Conservation (phyloP, 192 early-diverging fungal species). For the Dissophora ornata region DNA sequence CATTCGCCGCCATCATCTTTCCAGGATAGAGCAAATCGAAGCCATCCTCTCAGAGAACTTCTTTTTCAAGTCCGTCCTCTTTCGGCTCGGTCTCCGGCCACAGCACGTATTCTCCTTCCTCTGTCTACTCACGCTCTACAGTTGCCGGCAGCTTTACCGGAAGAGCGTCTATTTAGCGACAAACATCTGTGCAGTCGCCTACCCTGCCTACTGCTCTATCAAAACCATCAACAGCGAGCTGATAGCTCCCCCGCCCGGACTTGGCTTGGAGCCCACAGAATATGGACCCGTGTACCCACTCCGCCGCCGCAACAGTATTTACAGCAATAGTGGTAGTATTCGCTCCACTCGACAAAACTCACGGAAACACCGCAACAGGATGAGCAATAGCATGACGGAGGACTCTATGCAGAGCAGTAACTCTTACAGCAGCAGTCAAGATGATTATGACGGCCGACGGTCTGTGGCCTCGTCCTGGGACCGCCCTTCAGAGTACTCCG, state of each 20-base stretch:
- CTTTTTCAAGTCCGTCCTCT: slow-evolving; percentile 37
- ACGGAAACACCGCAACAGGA: slow-evolving; percentile 9
- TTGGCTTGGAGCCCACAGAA: slow-evolving; percentile 39
- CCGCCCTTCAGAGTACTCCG: slow-evolving; percentile 43
- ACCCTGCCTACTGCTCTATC: slow-evolving; percentile 62
- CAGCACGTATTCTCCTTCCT: slow-evolving; percentile 51
- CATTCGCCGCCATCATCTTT: slow-evolving; percentile 53
- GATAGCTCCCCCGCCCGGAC: slow-evolving; percentile 23
- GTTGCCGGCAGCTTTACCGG: slow-evolving; percentile 50
- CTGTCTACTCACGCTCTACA: slow-evolving; percentile 26
- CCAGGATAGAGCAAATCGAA: slow-evolving; percentile 45
- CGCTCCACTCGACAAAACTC: slow-evolving; percentile 7
- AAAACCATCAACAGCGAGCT: slow-evolving; percentile 55
- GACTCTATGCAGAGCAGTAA: slow-evolving; percentile 32
- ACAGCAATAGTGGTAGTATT: slow-evolving; percentile 12
- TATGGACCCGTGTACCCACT: slow-evolving; percentile 14
- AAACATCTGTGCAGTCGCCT: slow-evolving; percentile 60
- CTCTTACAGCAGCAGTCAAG: slow-evolving; percentile 44
- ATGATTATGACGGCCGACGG: slow-evolving; percentile 28
- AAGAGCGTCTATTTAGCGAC: slow-evolving; percentile 55
- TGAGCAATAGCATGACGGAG: slow-evolving; percentile 31
- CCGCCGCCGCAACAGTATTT: slow-evolving; percentile 25
- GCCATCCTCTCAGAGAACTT: slow-evolving; percentile 37
- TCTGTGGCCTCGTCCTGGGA: slow-evolving; percentile 37
- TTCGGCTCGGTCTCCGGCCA: slow-evolving; percentile 44